phyloP scores from a whole-genome alignment of 2,329 filamentous ascomycete genomes.

The Aspergillus phoenicis region DNA sequence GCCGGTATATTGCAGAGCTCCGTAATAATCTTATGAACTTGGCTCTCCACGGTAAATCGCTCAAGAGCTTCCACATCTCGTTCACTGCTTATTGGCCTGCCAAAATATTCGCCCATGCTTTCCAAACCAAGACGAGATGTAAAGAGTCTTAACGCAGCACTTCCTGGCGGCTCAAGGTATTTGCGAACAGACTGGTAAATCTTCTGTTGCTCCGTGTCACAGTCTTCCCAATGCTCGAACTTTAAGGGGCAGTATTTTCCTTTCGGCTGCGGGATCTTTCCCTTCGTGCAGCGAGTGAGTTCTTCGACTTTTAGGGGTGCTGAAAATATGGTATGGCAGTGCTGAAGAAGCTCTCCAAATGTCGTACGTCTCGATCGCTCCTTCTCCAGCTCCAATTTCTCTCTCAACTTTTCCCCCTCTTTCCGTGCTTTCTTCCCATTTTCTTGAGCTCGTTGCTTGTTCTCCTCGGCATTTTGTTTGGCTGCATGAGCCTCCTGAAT shows the following conservation, averaged over 20 bases:
- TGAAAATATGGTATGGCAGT: constrained; percentile 27
- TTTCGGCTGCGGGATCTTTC: constrained; percentile 25
- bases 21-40: constrained; percentile 21
- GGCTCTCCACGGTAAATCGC: constrained; percentile 24
- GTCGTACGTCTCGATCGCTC: constrained; percentile 19
- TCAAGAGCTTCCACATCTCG: constrained; percentile 25
- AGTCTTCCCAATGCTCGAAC: constrained; percentile 27
- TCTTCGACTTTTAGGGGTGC: constrained; percentile 24
- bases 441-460: too few relatives aligned
- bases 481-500: too few relatives aligned
- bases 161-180: constrained; percentile 19
- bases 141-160: constrained; percentile 19
- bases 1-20: constrained; percentile 21
- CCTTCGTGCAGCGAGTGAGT: constrained; percentile 27
- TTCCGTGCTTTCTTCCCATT: too few relatives aligned
- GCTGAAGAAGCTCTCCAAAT: constrained; percentile 25
- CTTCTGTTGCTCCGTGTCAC: constrained; percentile 15
- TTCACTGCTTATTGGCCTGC: constrained; percentile 24
- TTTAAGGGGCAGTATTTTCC: constrained; percentile 29
- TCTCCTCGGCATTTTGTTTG: too few relatives aligned
- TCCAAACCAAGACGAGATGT: constrained; percentile 20
- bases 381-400: constrained; percentile 14
- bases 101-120: constrained; percentile 16
- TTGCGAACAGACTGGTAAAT: constrained; percentile 22
- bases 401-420: too few relatives aligned